These are phyloP conservation scores for Auriscalpium orientale DNA, from an alignment of 768 basidiomycete genomes.

Conservation along the genomic window DNA sequence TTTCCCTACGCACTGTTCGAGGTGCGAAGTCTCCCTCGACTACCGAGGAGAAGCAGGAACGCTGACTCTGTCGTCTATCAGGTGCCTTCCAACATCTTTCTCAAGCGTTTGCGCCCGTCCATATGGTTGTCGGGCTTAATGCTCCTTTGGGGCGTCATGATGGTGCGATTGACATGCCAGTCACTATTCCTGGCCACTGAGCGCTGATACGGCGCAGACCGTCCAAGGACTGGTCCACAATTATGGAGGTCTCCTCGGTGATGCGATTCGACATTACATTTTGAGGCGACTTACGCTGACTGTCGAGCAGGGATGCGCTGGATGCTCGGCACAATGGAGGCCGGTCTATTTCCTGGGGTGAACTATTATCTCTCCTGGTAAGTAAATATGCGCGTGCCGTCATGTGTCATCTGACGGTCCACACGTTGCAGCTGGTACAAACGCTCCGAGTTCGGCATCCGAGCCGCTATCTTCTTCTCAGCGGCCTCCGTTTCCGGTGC, in stretches of 20 bases:
- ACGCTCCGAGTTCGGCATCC: conserved; percentile 68
- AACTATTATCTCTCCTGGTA: conserved; percentile 71
- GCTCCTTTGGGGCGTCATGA: conserved; percentile 68
- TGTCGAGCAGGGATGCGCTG: conserved; percentile 49
- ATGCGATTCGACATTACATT: background rate
- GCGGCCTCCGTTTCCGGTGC: conserved; percentile 78
- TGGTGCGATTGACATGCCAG: conserved; percentile 35
- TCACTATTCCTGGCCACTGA: background rate
- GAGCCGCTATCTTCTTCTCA: conserved; percentile 39
- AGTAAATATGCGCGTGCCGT: conserved; percentile 18
- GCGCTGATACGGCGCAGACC: conserved; percentile 36
- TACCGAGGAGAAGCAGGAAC: background rate
- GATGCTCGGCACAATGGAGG: conserved; percentile 70
- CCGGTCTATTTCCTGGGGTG: conserved; percentile 44
- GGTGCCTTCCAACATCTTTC: conserved; percentile 66
- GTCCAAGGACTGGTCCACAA: conserved; percentile 65
- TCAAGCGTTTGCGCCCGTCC: conserved; percentile 69
- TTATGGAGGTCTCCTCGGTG: conserved; percentile 62
- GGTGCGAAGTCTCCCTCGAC: conserved; percentile 27
- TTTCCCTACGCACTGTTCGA: conserved; percentile 65
- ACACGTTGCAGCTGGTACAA: conserved; percentile 45
- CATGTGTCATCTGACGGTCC: background rate
- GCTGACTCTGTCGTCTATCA: conserved; percentile 11
- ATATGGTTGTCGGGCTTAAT: conserved; percentile 72
- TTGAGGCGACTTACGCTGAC: background rate